These are phyloP conservation scores for Passiflora organensis DNA, from an alignment of 345 rosid species.

Conservation along the genomic window DNA sequence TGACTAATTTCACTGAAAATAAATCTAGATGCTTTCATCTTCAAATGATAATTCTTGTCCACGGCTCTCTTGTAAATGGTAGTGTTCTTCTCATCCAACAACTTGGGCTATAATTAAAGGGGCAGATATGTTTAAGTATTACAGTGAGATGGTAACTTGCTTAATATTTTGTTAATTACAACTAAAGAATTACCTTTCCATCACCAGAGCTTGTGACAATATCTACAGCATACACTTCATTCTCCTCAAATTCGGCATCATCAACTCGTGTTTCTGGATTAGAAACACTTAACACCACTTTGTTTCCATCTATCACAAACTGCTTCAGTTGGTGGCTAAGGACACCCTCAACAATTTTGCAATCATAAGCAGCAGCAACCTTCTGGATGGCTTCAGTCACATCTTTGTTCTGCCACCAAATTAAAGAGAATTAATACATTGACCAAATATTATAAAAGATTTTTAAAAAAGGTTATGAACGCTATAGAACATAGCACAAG, in stretches of 20 bases:
- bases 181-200: slow-evolving; percentile 69
- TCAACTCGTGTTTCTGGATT: slow-evolving; percentile 88
- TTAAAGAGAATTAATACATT: neutral
- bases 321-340: slow-evolving; percentile 94
- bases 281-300: slow-evolving; percentile 61
- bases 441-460: neutral
- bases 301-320: slow-evolving; percentile 81
- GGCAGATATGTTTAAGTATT: slow-evolving; percentile 4
- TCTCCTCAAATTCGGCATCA: slow-evolving; percentile 92
- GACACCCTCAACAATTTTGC: slow-evolving; percentile 96
- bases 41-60: slow-evolving; percentile 76
- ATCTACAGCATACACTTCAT: slow-evolving; percentile 87
- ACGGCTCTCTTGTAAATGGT: slow-evolving; percentile 90
- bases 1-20: slow-evolving; percentile 87
- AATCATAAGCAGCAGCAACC: slow-evolving; percentile 92
- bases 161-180: neutral
- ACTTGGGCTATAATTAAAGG: slow-evolving; percentile 63
- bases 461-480: neutral
- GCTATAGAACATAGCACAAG: neutral
- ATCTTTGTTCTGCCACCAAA: slow-evolving; percentile 68
- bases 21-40: slow-evolving; percentile 98
- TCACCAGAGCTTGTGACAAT: slow-evolving; percentile 93
- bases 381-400: slow-evolving; percentile 97
- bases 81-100: slow-evolving; percentile 93
- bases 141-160: neutral